Evolutionary conservation across 140 eudicot genomes (phyloP).

Genomic region (Ambrosia hybrid): DNA sequence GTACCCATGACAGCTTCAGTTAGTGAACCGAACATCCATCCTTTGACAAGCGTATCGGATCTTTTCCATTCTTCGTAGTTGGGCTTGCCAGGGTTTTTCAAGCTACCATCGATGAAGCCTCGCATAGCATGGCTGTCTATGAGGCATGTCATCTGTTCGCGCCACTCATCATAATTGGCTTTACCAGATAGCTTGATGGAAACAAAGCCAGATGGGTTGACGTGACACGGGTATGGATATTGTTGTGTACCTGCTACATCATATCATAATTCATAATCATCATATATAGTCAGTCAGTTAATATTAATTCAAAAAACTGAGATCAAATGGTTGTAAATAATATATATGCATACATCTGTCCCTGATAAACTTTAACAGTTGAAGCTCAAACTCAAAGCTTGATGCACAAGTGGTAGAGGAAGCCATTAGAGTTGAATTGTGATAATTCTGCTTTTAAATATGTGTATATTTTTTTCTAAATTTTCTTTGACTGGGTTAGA

Average conservation of each 20-base stretch:
- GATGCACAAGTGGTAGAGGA: constrained; percentile 7
- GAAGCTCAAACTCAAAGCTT: background rate
- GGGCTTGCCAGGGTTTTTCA: background rate
- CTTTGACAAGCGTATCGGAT: background rate
- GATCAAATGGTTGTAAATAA: background rate
- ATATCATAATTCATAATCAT: background rate
- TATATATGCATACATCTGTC: constrained; percentile 5
- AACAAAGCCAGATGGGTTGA: background rate
- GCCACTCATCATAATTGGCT: background rate
- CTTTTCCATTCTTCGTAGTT: constrained; percentile 2
- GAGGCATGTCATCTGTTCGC: constrained; percentile 17
- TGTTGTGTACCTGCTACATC: constrained; percentile 2
- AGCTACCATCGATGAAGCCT: background rate
- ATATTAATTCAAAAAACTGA: background rate
- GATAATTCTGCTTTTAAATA: background rate
- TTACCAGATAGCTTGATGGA: too few relatives aligned
- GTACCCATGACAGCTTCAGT: constrained; percentile 1
- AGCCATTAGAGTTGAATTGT: background rate
- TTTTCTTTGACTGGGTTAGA: background rate
- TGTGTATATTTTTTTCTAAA: background rate
- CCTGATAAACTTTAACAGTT: constrained; percentile 1
- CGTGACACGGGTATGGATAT: constrained; percentile 12
- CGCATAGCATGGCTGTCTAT: constrained; percentile 8
- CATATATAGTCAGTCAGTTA: background rate
- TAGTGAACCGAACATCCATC: background rate